Evolutionary conservation across 371 early-diverging fungal genomes (phyloP).

Genomic region (Zychaea mexicana): DNA sequence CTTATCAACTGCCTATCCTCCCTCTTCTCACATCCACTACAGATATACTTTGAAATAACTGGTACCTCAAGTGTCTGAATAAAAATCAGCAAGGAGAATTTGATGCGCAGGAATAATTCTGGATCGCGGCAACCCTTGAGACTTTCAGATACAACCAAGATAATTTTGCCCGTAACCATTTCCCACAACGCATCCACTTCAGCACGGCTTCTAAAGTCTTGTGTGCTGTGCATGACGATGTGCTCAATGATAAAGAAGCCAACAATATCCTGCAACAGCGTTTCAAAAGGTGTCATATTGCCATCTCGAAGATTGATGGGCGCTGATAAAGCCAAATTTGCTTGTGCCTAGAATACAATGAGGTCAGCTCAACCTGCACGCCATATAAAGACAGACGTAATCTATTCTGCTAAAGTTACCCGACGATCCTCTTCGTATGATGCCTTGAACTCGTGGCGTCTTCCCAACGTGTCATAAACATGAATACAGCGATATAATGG

Average conservation of each 20-base stretch:
- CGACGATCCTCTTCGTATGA: conserved; percentile 91
- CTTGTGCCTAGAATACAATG: conserved; percentile 60
- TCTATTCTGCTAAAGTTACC: conserved; percentile 33
- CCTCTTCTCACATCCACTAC: no score
- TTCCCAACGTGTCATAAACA: conserved; percentile 91
- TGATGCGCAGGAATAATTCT: conserved; percentile 77
- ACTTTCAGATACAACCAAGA: conserved; percentile 76
- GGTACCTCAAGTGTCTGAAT: conserved; percentile 88
- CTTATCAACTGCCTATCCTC: no score
- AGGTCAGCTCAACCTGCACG: no score
- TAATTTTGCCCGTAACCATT: conserved; percentile 77
- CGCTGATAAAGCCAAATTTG: conserved; percentile 67
- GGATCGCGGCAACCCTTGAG: conserved; percentile 80
- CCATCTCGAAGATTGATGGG: conserved; percentile 66
- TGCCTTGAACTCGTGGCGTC: conserved; percentile 81
- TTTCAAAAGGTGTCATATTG: conserved; percentile 70
- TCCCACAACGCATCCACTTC: conserved; percentile 93
- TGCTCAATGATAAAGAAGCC: conserved; percentile 97
- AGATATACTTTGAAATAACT: not conserved
- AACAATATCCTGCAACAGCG: conserved; percentile 83
- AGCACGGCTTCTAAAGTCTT: conserved; percentile 86
- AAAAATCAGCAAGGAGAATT: conserved; percentile 75
- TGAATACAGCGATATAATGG: conserved; percentile 96
- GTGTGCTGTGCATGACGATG: conserved; percentile 85
- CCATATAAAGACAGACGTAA: no score